Evolutionary conservation across 1,284 basidiomycete species (phyloP).

Genomic region (Cutaneotrichosporon sp.): DNA sequence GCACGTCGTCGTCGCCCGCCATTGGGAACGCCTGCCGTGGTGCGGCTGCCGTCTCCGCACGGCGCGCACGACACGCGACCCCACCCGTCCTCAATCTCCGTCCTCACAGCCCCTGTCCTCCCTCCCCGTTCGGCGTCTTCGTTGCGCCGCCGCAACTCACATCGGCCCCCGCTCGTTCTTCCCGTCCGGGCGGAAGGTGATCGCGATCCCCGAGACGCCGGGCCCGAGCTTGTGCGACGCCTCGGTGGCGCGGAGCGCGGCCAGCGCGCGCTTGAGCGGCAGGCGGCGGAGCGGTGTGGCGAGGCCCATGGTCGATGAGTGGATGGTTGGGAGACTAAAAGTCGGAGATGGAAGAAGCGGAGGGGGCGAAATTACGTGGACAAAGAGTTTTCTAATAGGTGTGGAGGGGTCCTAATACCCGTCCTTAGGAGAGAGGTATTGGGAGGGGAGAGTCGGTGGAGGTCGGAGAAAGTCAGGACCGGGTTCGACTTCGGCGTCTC

Average conservation of each 20-base stretch:
- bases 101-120: neutral
- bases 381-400: too few relatives aligned
- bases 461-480: constrained; percentile 8
- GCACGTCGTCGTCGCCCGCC: too few relatives aligned
- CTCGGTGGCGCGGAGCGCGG: constrained; percentile 26
- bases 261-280: constrained; percentile 33
- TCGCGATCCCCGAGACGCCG: constrained; percentile 27
- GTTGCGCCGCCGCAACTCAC: neutral
- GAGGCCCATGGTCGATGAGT: neutral
- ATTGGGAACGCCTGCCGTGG: too few relatives aligned
- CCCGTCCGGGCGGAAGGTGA: constrained; percentile 24
- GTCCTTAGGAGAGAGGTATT: too few relatives aligned
- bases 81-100: too few relatives aligned
- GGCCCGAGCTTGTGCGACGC: constrained; percentile 28
- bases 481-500: neutral
- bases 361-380: neutral
- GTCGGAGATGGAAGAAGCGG: neutral
- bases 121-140: neutral
- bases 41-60: too few relatives aligned
- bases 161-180: neutral
- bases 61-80: too few relatives aligned
- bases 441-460: too few relatives aligned
- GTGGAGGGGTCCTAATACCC: too few relatives aligned
- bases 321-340: neutral
- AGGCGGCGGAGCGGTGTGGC: constrained; percentile 22